Base-by-base conservation (phyloP, 1,139 yeast species). In the Pichia sp. region DNA sequence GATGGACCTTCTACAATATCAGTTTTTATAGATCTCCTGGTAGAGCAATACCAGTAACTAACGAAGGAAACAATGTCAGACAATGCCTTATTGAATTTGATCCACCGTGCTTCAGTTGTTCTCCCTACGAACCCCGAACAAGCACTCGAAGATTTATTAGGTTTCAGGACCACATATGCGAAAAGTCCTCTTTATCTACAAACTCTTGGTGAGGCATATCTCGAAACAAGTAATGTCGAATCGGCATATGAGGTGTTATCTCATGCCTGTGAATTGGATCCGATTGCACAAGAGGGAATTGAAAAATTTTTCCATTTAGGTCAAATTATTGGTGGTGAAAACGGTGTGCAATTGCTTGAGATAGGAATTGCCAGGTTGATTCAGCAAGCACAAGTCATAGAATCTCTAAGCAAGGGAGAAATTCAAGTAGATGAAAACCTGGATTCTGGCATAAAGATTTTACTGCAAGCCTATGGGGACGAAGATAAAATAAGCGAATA, bases 301-400 rank as follows among this genome's bases (percentile, higher is more conserved):
- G 96, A 89, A 67, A 92, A 92, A 71, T 92, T 87, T 67, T 77
- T 93, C 56, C 90, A 93, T 72, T 74, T 92, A 61, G 99, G 97
- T 1, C 99, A 93, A 72, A 82, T 93, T 53, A 75, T 85, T 36
- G 98, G 98, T 42, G 97, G 96, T 36, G 62, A 62, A 32, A 89
- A 84, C 61, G 98, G 98, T 10, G 68, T 89, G 36, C 70, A 74
- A 13, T 76, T 80, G 65, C 78, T 87, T 58, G 80, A 82, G 60
- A 76, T 75, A 54, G 98, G 96, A 5, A 73, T 89, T 50, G 72
- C 71, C 43, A 77, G 75, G 53, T 72, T 86, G 54, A 73, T 78
- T 54, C 65, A 69, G 47, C 78, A 79, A 54, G 54, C 55, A 15
- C 57, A 54, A 43, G 52, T 48, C 31, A 51, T 57, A 23, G 54